Conservation (phyloP, 2,329 filamentous ascomycete genomes). For the Aschersonia sp. region DNA sequence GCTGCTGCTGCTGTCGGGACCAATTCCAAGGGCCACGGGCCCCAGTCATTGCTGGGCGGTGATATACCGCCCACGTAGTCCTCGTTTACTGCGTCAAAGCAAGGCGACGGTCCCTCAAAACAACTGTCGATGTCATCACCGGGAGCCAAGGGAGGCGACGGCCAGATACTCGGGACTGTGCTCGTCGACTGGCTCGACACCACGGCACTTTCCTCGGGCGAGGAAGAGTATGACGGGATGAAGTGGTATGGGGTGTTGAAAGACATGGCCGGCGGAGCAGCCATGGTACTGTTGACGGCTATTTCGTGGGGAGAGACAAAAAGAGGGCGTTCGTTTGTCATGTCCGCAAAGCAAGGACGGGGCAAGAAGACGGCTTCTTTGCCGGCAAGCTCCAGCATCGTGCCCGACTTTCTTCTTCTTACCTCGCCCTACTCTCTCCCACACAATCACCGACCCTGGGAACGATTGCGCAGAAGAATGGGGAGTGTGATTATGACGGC, state of each 20-base stretch:
- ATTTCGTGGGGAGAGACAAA: background rate
- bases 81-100: too few relatives aligned
- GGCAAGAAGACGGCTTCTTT: background rate
- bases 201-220: background rate
- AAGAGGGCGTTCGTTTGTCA: background rate
- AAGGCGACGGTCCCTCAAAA: too few relatives aligned
- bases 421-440: too few relatives aligned
- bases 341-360: background rate
- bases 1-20: background rate
- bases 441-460: too few relatives aligned
- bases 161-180: too few relatives aligned
- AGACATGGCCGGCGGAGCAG: background rate
- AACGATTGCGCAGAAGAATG: too few relatives aligned
- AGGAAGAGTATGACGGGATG: background rate
- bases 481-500: too few relatives aligned
- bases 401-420: background rate
- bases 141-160: too few relatives aligned
- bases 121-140: too few relatives aligned
- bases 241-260: background rate
- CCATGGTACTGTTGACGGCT: background rate
- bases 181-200: too few relatives aligned
- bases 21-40: background rate
- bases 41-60: too few relatives aligned
- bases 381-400: background rate
- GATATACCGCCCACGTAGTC: too few relatives aligned